Evolutionary conservation across 768 basidiomycete species (phyloP).

Genomic region (Lepiota venenata): DNA sequence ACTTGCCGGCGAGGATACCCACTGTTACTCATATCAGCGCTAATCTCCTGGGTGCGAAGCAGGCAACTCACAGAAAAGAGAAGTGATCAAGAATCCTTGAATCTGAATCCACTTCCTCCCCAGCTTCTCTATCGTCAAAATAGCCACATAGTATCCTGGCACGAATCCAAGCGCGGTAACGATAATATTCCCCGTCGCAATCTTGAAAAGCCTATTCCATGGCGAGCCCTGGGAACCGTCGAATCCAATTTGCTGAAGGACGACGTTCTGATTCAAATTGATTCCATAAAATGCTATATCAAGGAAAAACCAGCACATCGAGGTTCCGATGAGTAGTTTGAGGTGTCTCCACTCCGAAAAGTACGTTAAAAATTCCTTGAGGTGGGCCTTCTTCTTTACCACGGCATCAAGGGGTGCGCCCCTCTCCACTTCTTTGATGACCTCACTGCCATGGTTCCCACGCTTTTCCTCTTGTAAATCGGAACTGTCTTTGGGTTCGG

Average conservation of each 20-base stretch:
- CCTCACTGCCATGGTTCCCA: too few species aligned
- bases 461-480: not conserved
- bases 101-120: slow-evolving; percentile 77
- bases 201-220: slow-evolving; percentile 65
- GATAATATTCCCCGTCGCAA: slow-evolving; percentile 66
- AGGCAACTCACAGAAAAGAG: slow-evolving; percentile 54
- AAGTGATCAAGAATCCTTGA: slow-evolving; percentile 69
- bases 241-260: slow-evolving; percentile 72
- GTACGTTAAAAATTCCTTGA: slow-evolving; percentile 59
- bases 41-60: not conserved
- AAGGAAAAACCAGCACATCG: slow-evolving; percentile 69
- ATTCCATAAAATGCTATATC: slow-evolving; percentile 83
- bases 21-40: slow-evolving; percentile 31
- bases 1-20: slow-evolving; percentile 65
- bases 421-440: slow-evolving; percentile 1
- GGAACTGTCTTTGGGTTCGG: not conserved
- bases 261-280: slow-evolving; percentile 68
- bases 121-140: slow-evolving; percentile 68
- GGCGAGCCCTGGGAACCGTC: slow-evolving; percentile 52
- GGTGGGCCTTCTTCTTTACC: slow-evolving; percentile 46
- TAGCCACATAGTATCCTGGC: slow-evolving; percentile 54
- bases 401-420: slow-evolving; percentile 20
- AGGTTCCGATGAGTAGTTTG: slow-evolving; percentile 66
- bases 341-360: slow-evolving; percentile 72
- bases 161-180: slow-evolving; percentile 76